phyloP scores from a whole-genome alignment of 768 basidiomycete genomes.

The Lactifluus pinguis region DNA sequence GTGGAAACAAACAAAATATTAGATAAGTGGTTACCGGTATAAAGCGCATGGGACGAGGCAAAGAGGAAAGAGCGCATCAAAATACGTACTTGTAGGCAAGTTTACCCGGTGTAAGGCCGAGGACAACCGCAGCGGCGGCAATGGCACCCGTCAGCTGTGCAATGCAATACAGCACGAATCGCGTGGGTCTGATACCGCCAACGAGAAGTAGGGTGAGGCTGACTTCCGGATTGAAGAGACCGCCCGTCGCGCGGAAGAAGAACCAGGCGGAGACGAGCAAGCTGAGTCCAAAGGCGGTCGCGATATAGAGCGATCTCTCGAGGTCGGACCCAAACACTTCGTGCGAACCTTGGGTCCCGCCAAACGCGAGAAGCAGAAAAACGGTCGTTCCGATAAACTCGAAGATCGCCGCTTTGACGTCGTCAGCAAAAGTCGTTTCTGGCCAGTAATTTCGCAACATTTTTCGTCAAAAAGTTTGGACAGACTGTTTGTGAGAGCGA shows the following conservation, averaged over 20 bases:
- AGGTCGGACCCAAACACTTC: constrained; percentile 26
- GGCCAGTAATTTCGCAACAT: constrained; percentile 20
- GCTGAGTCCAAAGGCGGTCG: constrained; percentile 51
- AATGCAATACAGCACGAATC: constrained; percentile 49
- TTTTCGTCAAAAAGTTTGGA: background rate
- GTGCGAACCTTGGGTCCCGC: constrained; percentile 51
- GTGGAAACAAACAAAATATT: background rate
- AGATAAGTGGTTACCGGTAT: background rate
- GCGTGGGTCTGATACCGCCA: constrained; percentile 44
- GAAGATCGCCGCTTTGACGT: constrained; percentile 41
- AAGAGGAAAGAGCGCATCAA: too few species aligned
- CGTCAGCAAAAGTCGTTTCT: constrained; percentile 26
- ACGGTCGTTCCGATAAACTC: constrained; percentile 53
- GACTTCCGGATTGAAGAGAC: constrained; percentile 58
- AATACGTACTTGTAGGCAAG: constrained; percentile 45
- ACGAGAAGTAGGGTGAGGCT: constrained; percentile 50
- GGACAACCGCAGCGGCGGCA: constrained; percentile 46
- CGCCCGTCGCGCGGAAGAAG: constrained; percentile 56
- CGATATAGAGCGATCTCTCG: constrained; percentile 45
- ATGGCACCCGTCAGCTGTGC: constrained; percentile 57
- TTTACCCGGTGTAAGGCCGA: constrained; percentile 44
- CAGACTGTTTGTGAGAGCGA: background rate
- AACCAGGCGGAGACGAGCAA: constrained; percentile 58
- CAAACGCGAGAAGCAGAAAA: constrained; percentile 58
- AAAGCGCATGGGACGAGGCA: too few species aligned